Evolutionary conservation across 2,329 filamentous ascomycete genomes (phyloP).

Genomic region (Aspergillus luchuensis): DNA sequence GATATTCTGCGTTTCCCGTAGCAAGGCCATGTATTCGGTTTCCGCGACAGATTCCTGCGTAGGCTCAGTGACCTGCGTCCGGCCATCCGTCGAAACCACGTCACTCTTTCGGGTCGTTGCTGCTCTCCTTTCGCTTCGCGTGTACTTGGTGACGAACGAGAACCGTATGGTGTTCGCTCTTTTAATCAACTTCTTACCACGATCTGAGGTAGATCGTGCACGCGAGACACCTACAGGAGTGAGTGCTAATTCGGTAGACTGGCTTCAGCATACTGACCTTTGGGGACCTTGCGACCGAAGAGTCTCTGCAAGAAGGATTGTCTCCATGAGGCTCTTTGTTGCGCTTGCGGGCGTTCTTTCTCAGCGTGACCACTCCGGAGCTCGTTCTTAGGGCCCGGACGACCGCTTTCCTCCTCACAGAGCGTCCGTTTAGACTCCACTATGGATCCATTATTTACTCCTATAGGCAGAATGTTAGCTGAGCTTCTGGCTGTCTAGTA

Average conservation of each 20-base stretch:
- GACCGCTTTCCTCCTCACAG: conserved; percentile 25
- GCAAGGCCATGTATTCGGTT: conserved; percentile 20
- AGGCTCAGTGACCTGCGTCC: conserved; percentile 2
- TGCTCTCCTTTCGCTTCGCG: conserved; percentile 20
- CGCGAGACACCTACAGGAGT: conserved; percentile 26
- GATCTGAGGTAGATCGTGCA: conserved; percentile 23
- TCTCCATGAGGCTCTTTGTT: conserved; percentile 21
- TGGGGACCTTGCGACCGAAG: conserved; percentile 28
- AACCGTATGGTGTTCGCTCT: conserved; percentile 33
- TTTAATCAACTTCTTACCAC: conserved; percentile 31
- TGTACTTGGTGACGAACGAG: conserved; percentile 29
- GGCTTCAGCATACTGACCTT: conserved; percentile 21
- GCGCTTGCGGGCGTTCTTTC: conserved; percentile 5
- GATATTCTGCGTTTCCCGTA: conserved; percentile 22
- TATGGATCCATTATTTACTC: conserved; percentile 8
- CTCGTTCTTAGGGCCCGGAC: conserved; percentile 17
- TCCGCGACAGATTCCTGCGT: conserved; percentile 20
- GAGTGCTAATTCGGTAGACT: neutral
- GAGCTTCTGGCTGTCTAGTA: neutral
- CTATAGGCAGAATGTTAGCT: conserved; percentile 9
- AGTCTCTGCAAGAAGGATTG: conserved; percentile 29
- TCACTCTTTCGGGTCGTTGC: conserved; percentile 18
- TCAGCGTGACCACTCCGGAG: conserved; percentile 8
- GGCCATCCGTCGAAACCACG: conserved; percentile 13
- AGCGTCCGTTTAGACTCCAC: conserved; percentile 18